Base-by-base conservation (phyloP, 345 rosid species). In the Noccaea caerulescens region DNA sequence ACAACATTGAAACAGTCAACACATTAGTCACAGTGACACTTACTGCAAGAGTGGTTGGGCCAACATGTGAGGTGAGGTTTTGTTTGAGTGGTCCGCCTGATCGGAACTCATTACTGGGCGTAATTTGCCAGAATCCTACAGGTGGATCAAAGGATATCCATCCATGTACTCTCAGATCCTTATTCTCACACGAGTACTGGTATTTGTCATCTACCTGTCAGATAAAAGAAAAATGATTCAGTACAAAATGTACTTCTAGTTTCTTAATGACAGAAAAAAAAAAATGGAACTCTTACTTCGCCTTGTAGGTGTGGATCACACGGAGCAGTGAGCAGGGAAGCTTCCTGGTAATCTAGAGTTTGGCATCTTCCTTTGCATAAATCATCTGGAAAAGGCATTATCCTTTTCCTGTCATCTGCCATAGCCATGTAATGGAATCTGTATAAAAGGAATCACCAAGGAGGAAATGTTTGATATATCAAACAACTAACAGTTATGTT, bases 101-200 rank as follows among this genome's bases (percentile, higher is more conserved):
- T 50, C 96, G 87, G 71, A 91, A 89, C 84, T 94, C 99, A 67
- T 87, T 79, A 71, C 98, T 94, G 32, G 98, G 95, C 3, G 88
- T 89, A 69, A 94, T 94, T 83, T 88, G 95, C 99, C 98, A 94
- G 75, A 91, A 94, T 25, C 99, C 99, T 5, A 94, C 84, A 5
- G 96, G 86, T 12, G 97, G 98, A 11, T 81, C 80, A 12, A 77
- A 77, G 75, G 89, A 83, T 72, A 94, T 83, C 99, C 99, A 94
- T 54, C 99, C 99, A 87, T 94, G 99, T 61, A 91, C 93, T 14
- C 75, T 68, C 46, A 85, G 71, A 75, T 94, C 87, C 77, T 84
- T 86, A 81, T 91, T 91, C 75, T 90, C 95, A 61, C 88, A 81
- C 3, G 99, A 89, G 76, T 94, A 94, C 72, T 91, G 93, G 78